Conservation (phyloP, 1,284 basidiomycete genomes). For the Boletus semigastroideus region DNA sequence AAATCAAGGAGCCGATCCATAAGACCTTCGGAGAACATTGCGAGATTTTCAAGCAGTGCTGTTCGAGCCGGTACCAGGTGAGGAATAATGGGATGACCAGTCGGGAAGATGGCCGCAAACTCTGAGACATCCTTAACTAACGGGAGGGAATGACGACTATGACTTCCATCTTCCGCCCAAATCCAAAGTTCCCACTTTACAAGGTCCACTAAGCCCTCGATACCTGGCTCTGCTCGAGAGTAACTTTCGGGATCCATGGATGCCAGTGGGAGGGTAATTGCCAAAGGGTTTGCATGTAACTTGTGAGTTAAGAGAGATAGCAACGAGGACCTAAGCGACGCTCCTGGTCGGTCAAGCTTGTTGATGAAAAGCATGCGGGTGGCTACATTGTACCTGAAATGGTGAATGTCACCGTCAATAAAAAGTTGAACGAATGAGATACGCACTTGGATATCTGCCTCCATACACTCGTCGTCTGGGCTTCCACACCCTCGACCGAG, state of each 20-base stretch:
- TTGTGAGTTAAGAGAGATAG: conserved; percentile 69
- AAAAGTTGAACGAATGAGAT: not conserved
- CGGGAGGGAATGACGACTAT: conserved; percentile 53
- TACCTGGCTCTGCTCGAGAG: conserved; percentile 66
- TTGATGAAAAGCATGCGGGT: conserved; percentile 84
- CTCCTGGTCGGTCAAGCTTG: conserved; percentile 85
- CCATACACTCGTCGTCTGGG: conserved; percentile 90
- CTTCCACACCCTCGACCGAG: conserved; percentile 89
- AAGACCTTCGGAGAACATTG: conserved; percentile 77
- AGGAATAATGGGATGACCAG: conserved; percentile 61
- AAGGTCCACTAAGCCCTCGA: conserved; percentile 77
- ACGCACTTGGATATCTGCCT: conserved; percentile 77
- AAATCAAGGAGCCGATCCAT: conserved; percentile 67
- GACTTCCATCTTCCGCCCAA: conserved; percentile 53
- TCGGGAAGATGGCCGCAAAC: conserved; percentile 45
- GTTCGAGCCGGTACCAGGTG: conserved; percentile 69
- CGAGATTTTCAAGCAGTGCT: conserved; percentile 72
- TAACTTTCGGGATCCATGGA: conserved; percentile 71
- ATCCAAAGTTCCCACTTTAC: conserved; percentile 80
- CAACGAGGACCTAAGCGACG: conserved; percentile 71
- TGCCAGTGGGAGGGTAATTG: conserved; percentile 75
- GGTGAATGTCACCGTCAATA: not conserved
- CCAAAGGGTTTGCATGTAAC: conserved; percentile 73
- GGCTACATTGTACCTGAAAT: conserved; percentile 70
- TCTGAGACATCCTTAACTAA: conserved; percentile 44